Percentiles rank a stretch among this genome's conserved stretches.
These are phyloP conservation scores for Colletotrichum theobromicola DNA, from an alignment of 2,329 filamentous ascomycete species.

Conservation along the genomic window DNA sequence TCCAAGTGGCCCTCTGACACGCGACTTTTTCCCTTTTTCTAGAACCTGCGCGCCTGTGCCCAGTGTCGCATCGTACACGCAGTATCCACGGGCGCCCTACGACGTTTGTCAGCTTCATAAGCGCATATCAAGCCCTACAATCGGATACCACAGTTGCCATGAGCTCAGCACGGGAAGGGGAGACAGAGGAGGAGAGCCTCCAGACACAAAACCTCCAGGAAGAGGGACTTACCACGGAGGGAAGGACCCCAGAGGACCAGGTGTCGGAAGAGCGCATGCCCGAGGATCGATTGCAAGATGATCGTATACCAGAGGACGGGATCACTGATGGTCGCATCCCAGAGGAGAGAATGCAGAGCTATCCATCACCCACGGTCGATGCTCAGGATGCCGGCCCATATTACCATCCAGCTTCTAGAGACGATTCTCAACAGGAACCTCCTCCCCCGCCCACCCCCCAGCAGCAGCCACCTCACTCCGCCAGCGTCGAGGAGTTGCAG, in stretches of 20 bases:
- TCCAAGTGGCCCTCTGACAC: not conserved
- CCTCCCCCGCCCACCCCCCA: conserved; percentile 41
- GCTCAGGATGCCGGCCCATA: conserved; percentile 10
- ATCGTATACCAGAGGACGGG: conserved; percentile 7
- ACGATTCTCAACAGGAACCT: conserved; percentile 23
- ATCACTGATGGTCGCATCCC: conserved; percentile 7
- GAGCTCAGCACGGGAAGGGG: conserved; percentile 8
- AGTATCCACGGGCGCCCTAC: not conserved
- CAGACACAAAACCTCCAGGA: not conserved
- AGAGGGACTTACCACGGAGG: not conserved
- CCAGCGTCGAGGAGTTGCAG: conserved; percentile 61
- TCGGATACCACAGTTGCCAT: not conserved
- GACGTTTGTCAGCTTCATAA: not conserved
- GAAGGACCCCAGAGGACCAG: not conserved
- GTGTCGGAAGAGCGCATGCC: not conserved
- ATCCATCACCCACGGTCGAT: conserved; percentile 12
- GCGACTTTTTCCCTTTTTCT: not conserved
- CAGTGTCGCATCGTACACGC: not conserved
- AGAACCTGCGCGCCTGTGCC: not conserved
- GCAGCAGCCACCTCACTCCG: conserved; percentile 45
- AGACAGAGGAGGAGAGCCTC: conserved; percentile 12
- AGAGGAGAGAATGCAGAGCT: conserved; percentile 14
- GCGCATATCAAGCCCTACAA: not conserved
- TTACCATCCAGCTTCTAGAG: conserved; percentile 26
- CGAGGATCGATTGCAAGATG: not conserved